Evolutionary conservation across 2,329 filamentous ascomycete species (phyloP), one percentile per base, ranked within the genome.

Genomic region (Erysiphe pulchra): DNA sequence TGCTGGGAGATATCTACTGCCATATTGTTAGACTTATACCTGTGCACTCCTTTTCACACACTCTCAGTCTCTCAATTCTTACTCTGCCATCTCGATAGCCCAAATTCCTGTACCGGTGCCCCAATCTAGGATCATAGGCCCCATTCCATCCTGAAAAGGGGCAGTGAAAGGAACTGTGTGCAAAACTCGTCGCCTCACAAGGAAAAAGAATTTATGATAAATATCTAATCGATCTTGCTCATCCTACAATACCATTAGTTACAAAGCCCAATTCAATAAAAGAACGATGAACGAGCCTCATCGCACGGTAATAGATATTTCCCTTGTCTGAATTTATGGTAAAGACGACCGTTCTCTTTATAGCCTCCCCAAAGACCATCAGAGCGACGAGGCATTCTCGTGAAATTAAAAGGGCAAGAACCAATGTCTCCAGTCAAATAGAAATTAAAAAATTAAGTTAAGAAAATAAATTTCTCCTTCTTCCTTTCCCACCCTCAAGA

Each of bases 51-150:
- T 24, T 24, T 24, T 24, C 20, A 24, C 20, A 24, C 20, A 24
- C 20, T 24, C 20, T 24, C 20, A 24, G 20, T 24, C 20, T 24
- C 20, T 24, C 20, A 24, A 46, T 54, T 63, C 73, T 63, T 65
- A 83, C 71, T 80, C 76, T 50, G 80, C 80, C 62, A 93, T 79
- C 52, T 87, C 80, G 54, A 92, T 81, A 37, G 80, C 74, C 87
- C 87, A 95, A 49, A 92, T 87, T 36, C 84, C 85, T 1, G 84
- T 92, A 17, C 86, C 87, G 50, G 80, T 86, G 38, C 85, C 87
- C 46, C 93, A 57, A 55, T 80, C 75, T 38, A 80, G 57, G 42
- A 79, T 66, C 44, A 63, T 61, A 1, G 62, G 61, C 9, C 50
- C 53, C 10, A 12, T 24, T 42, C 17, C 20, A n/a, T 42, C 40